Evolutionary conservation across 2,329 filamentous ascomycete genomes (phyloP).

Genomic region (Lasiodiplodia citricola): DNA sequence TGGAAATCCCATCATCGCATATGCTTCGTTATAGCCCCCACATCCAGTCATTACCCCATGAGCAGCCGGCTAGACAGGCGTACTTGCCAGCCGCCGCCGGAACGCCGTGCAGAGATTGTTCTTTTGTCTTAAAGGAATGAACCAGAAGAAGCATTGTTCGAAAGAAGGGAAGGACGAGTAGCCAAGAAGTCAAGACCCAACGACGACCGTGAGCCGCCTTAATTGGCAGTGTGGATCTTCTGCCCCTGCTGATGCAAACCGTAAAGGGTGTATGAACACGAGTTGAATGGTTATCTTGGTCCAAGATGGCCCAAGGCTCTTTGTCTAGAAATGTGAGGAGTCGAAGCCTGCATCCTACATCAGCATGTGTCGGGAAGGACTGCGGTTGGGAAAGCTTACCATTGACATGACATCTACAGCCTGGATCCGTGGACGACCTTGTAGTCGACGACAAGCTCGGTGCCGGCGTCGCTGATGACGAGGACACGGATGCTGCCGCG

Average conservation of each 20-base stretch:
- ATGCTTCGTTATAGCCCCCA: conserved; percentile 18
- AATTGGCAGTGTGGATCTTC: conserved; percentile 22
- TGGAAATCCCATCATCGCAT: conserved; percentile 26
- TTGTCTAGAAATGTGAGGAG: background rate
- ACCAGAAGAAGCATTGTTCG: conserved; percentile 12
- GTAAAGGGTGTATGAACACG: conserved; percentile 16
- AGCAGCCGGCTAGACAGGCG: conserved; percentile 11
- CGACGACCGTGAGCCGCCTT: background rate
- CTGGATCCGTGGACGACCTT: conserved; percentile 89
- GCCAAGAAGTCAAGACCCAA: conserved; percentile 2
- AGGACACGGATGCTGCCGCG: conserved; percentile 93
- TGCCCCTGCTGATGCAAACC: background rate
- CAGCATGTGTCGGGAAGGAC: background rate
- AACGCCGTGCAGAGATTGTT: conserved; percentile 20
- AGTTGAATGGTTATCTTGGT: conserved; percentile 11
- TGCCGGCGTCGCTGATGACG: conserved; percentile 90
- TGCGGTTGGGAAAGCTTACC: conserved; percentile 25
- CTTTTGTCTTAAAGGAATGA: conserved; percentile 21
- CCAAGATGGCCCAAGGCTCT: background rate
- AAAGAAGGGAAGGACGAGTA: conserved; percentile 13
- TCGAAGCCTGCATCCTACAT: background rate
- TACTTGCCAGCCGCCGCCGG: conserved; percentile 16
- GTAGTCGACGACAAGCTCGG: conserved; percentile 97
- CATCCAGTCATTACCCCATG: conserved; percentile 13
- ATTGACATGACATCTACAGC: conserved; percentile 54